Base-by-base conservation (phyloP, 2,329 filamentous ascomycete genomes). In the Fusarium beomiforme region DNA sequence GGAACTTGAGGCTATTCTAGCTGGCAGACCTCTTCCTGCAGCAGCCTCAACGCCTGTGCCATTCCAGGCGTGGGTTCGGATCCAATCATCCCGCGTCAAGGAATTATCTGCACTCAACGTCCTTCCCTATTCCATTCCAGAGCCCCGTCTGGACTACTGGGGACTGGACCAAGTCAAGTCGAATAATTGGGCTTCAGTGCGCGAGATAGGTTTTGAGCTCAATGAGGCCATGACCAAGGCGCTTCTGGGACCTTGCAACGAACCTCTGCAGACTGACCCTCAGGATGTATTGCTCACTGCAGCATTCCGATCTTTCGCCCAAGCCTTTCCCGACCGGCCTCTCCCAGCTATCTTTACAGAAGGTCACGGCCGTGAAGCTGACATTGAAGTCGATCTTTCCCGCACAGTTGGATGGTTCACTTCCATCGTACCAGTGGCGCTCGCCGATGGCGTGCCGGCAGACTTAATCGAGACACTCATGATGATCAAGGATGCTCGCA, bases 371-470 rank as follows among this genome's bases (percentile, higher is more conserved):
- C 77, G 83, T 17, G 82, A 84, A 31, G 59, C 78, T 8, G 34
- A 56, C 1, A 64, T 81, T 8, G 36, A 41, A 16, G 33, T 54
- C 19, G 79, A 85, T 60, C 67, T 82, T 2, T 81, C 82, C 1
- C 62, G 74, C 8, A 84, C 81, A 0, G 79, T 85, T 2, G 83
- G 83, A 8, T 85, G 82, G 82, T 84, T 85, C 64, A 84, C 83
- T 1, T 81, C 79, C 36, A 54, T 54, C 12, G 24, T 41, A 7
- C 50, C 36, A 31, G 24, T 54, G 4, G 36, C 17, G 13, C 50
- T 41, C 8, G 24, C 36, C 3, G 6, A 41, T 1, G 24, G 12
- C 8, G 19, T 41, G 17, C 34, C 19, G 3, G 34, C 3, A 7
- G 2, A 59, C 31, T n/a, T 39, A 19, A 17, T 74, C 82, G 19